Evolutionary conservation across 805 yeast genomes (phyloP).

Genomic region (Zygosaccharomyces bailii): DNA sequence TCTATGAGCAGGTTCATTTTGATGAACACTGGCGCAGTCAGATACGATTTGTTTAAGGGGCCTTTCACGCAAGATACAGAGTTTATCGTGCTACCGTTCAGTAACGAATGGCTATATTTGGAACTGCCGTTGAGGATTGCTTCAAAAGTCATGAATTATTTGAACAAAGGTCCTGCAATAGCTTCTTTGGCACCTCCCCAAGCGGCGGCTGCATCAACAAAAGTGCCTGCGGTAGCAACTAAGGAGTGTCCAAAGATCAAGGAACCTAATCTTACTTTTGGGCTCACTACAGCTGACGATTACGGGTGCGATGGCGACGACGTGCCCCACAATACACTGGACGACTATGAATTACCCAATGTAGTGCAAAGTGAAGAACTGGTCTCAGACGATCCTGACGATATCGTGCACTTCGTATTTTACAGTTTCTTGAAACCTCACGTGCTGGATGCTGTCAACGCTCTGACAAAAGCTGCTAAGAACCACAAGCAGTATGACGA

Average conservation of each 20-base stretch:
- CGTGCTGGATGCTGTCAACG: constrained; percentile 44
- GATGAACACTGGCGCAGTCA: constrained; percentile 81
- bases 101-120: constrained; percentile 71
- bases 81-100: constrained; percentile 81
- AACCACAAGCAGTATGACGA: constrained; percentile 27
- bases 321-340: constrained; percentile 59
- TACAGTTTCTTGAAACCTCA: constrained; percentile 68
- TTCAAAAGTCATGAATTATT: constrained; percentile 44
- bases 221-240: neutral
- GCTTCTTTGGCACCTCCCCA: constrained; percentile 22
- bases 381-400: constrained; percentile 22
- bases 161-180: constrained; percentile 48
- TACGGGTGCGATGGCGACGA: constrained; percentile 87
- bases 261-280: constrained; percentile 45
- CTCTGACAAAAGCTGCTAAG: constrained; percentile 21
- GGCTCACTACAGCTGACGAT: constrained; percentile 83
- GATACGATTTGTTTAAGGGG: constrained; percentile 84
- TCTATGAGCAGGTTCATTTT: constrained; percentile 49
- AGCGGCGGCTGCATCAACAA: neutral
- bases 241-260: constrained; percentile 26
- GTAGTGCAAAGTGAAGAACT: constrained; percentile 53
- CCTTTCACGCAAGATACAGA: constrained; percentile 76
- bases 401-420: constrained; percentile 65
- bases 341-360: constrained; percentile 66
- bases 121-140: constrained; percentile 60